Percentiles rank a stretch among this genome's conserved stretches.
Evolutionary conservation across 495 filamentous ascomycete genomes (phyloP).

Genomic region (Hyaloscypha hepaticicola): DNA sequence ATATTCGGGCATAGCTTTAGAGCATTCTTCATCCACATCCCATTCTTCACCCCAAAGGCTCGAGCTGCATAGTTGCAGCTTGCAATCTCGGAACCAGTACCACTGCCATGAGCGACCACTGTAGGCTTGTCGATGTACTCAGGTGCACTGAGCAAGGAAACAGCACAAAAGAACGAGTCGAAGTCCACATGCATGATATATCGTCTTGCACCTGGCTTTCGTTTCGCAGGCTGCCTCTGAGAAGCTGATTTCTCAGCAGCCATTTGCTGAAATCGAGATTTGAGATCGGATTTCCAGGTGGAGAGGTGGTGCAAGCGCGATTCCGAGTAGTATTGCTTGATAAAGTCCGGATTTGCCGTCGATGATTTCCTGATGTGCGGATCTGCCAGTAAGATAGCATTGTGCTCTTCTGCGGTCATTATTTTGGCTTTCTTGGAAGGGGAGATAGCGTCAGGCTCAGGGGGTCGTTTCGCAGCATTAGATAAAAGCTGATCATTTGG

Average conservation of each 20-base stretch:
- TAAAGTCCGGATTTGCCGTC: conserved; percentile 84
- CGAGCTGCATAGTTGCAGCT: conserved; percentile 95
- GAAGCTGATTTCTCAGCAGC: conserved; percentile 65
- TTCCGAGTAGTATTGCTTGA: conserved; percentile 91
- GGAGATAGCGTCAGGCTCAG: conserved; percentile 8
- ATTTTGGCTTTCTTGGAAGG: conserved; percentile 36
- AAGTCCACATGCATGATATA: conserved; percentile 97
- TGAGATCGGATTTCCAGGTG: conserved; percentile 91
- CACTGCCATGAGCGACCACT: conserved; percentile 83
- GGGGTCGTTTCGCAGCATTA: conserved; percentile 7
- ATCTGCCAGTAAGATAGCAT: conserved; percentile 75
- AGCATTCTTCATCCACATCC: conserved; percentile 98
- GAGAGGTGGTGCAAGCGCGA: conserved; percentile 93
- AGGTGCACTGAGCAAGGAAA: conserved; percentile 75
- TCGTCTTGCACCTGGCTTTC: conserved; percentile 59
- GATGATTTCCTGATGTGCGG: conserved; percentile 81
- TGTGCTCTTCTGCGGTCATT: conserved; percentile 89
- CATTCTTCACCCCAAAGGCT: conserved; percentile 84
- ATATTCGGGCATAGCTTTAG: conserved; percentile 80
- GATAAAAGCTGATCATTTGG: background rate
- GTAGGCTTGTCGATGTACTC: conserved; percentile 79
- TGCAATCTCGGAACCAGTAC: conserved; percentile 88
- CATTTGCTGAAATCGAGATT: conserved; percentile 77
- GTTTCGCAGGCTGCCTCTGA: conserved; percentile 47
- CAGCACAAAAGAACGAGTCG: conserved; percentile 95